phyloP scores from a whole-genome alignment of 108 stramenopile species.

The Fistulifera pelliculosa region DNA sequence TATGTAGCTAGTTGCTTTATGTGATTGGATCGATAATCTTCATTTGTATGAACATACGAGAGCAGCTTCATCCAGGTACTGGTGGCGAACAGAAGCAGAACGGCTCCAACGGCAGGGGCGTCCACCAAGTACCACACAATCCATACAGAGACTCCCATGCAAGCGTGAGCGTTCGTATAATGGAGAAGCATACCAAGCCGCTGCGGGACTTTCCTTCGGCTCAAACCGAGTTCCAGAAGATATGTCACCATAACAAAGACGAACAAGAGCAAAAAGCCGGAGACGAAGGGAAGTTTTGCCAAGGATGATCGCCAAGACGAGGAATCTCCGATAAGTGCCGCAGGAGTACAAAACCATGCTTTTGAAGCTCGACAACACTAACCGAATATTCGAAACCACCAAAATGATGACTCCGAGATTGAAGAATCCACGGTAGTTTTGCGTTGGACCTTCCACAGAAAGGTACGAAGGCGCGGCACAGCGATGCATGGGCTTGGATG shows the following conservation, averaged over 20 bases:
- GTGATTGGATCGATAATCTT: conserved; percentile 48
- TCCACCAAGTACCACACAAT: conserved; percentile 69
- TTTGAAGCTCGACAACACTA: conserved; percentile 47
- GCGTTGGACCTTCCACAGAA: conserved; percentile 40
- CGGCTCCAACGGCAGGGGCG: conserved; percentile 43
- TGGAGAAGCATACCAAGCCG: conserved; percentile 53
- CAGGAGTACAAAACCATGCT: conserved; percentile 55
- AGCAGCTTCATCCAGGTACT: conserved; percentile 78
- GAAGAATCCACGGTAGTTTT: conserved; percentile 76
- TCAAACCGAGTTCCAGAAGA: conserved; percentile 45
- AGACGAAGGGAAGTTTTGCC: conserved; percentile 51
- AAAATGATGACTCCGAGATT: conserved; percentile 72
- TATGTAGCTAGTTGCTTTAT: conserved; percentile 6
- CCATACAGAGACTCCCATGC: conserved; percentile 28
- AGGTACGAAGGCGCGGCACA: conserved; percentile 46
- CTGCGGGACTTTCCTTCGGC: conserved; percentile 23
- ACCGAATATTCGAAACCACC: conserved; percentile 64
- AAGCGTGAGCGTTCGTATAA: conserved; percentile 46
- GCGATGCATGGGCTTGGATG: conserved; percentile 62
- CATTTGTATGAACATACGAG: conserved; percentile 67
- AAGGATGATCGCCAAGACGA: conserved; percentile 14
- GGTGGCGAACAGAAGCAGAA: conserved; percentile 43
- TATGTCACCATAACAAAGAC: conserved; percentile 45
- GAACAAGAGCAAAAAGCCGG: conserved; percentile 44
- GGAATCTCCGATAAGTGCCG: conserved; percentile 5